These are phyloP conservation scores for Stemphylium beticola DNA, from an alignment of 2,329 filamentous ascomycete genomes.

Conservation along the genomic window DNA sequence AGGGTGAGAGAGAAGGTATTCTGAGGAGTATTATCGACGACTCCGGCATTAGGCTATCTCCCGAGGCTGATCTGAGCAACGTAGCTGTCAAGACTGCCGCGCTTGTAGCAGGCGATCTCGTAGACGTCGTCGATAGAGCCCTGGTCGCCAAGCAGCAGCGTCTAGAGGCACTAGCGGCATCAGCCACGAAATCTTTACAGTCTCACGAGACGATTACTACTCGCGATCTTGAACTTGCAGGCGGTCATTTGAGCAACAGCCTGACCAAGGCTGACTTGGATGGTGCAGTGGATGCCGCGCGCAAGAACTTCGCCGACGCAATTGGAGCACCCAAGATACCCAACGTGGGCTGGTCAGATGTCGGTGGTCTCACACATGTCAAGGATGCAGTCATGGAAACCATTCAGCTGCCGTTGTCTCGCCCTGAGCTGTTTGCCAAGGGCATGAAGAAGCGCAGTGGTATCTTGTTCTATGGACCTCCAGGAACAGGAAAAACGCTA, in stretches of 20 bases:
- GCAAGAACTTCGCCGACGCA: slow-evolving; percentile 97
- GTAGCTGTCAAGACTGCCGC: slow-evolving; percentile 96
- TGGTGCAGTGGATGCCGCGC: slow-evolving; percentile 88
- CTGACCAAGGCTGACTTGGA: slow-evolving; percentile 87
- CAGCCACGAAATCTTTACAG: slow-evolving; percentile 47
- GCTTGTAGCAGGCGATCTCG: slow-evolving; percentile 89
- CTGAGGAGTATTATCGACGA: slow-evolving; percentile 78
- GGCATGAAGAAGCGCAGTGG: slow-evolving; percentile 98
- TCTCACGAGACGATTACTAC: slow-evolving; percentile 61
- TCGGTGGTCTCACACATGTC: slow-evolving; percentile 89
- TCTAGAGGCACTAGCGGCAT: slow-evolving; percentile 72
- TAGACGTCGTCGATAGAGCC: slow-evolving; percentile 92
- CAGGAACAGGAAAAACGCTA: slow-evolving; percentile 90
- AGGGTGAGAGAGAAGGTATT: slow-evolving; percentile 88
- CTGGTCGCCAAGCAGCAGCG: slow-evolving; percentile 77
- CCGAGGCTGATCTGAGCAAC: slow-evolving; percentile 80
- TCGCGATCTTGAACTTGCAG: slow-evolving; percentile 85
- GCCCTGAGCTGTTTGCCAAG: slow-evolving; percentile 92
- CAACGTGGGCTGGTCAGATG: slow-evolving; percentile 95
- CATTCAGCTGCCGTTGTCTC: slow-evolving; percentile 88
- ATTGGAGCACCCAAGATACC: slow-evolving; percentile 98
- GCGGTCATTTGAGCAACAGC: slow-evolving; percentile 77
- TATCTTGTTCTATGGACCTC: slow-evolving; percentile 89
- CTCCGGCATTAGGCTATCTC: slow-evolving; percentile 75
- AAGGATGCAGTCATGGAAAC: slow-evolving; percentile 98